These are phyloP conservation scores for Paspalum notatum DNA, from an alignment of 176 grass and related monocot species.

Conservation along the genomic window DNA sequence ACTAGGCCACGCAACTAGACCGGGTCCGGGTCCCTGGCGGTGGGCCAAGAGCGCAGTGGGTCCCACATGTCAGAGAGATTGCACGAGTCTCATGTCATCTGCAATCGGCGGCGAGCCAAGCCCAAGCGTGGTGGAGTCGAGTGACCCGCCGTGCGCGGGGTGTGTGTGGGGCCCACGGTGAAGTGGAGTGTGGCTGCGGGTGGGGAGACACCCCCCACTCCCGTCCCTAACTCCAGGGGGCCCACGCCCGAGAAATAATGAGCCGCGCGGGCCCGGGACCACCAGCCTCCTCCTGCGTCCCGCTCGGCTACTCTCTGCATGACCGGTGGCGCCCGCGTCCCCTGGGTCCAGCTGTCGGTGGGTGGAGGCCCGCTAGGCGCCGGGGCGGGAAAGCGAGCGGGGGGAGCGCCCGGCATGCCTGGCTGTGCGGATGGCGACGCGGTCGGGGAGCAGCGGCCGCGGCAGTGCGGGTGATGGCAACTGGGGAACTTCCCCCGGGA, in stretches of 20 bases:
- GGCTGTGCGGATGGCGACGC: slow-evolving; percentile 31
- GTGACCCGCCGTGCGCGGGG: too few species aligned
- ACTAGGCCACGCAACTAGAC: fast-evolving
- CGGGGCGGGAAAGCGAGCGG: too few species aligned
- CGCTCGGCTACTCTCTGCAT: fast-evolving
- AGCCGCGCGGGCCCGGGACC: neutral
- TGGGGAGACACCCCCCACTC: slow-evolving; percentile 34
- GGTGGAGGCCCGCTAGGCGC: fast-evolving
- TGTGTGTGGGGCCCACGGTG: neutral
- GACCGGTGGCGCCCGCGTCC: neutral
- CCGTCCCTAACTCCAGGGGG: neutral
- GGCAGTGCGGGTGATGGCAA: slow-evolving; percentile 25
- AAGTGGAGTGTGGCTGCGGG: slow-evolving; percentile 41
- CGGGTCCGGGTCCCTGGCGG: fast-evolving
- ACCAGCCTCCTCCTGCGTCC: fast-evolving
- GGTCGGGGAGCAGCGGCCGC: slow-evolving; percentile 1
- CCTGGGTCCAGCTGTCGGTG: fast-evolving
- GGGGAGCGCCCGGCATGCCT: neutral
- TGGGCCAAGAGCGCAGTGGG: neutral
- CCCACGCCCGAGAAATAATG: slow-evolving; percentile 15
- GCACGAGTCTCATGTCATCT: neutral
- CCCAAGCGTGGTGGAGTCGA: neutral
- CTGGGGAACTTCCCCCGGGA: neutral
- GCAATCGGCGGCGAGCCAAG: neutral
- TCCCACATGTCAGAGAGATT: fast-evolving